A percentile compares a stretch with the other conserved stretches of the same genome.
Evolutionary conservation across 306 rosid genomes (phyloP).

Genomic region (Lathyrus tuberosus): DNA sequence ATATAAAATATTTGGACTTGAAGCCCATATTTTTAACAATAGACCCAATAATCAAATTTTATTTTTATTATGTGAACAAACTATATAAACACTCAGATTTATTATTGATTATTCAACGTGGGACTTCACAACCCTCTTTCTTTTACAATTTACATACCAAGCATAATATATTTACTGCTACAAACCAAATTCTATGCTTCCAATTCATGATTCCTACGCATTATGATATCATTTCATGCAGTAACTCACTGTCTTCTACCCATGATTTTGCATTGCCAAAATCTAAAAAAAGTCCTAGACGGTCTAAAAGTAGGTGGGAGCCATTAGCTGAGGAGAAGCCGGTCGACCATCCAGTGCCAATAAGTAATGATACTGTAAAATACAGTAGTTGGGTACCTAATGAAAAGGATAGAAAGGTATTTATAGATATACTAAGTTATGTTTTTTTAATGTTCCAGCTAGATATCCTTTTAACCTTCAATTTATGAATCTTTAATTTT

Average conservation of each 20-base stretch:
- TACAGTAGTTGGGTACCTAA: conserved; percentile 65
- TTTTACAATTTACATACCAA: no score
- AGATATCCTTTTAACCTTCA: conserved; percentile 3
- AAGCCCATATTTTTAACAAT: no score
- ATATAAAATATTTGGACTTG: no score
- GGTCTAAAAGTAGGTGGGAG: conserved; percentile 96
- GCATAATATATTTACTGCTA: no score
- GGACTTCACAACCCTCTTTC: no score
- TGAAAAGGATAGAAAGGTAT: conserved; percentile 81
- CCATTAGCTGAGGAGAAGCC: conserved; percentile 87
- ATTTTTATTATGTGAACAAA: no score
- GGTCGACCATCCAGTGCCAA: conserved; percentile 50
- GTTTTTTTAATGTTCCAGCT: conserved; percentile 24
- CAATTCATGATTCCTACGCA: no score
- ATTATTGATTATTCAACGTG: no score
- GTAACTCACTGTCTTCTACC: conserved; percentile 53
- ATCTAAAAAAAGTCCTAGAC: no score
- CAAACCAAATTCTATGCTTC: no score
- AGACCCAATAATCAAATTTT: no score
- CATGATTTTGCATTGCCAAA: conserved; percentile 58
- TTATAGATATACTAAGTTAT: conserved; percentile 13
- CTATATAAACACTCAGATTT: no score
- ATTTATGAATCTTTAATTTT: conserved; percentile 5
- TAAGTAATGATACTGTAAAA: conserved; percentile 49
- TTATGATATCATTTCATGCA: conserved; percentile 40